Evolutionary conservation across 1,284 basidiomycete genomes (phyloP).

Genomic region (Omphalotus olearius): DNA sequence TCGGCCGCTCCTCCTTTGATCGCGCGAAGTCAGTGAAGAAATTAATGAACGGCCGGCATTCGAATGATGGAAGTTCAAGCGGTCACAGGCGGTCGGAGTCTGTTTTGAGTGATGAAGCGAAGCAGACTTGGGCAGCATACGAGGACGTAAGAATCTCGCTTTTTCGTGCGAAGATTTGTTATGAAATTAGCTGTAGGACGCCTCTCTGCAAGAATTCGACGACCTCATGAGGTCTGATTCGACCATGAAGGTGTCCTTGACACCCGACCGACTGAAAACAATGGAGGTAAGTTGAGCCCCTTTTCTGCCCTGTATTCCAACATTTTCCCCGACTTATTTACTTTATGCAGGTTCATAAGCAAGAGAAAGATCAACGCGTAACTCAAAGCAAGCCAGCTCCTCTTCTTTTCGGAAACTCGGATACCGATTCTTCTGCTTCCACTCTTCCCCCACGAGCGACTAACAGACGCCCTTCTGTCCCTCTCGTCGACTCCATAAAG

Average conservation of each 20-base stretch:
- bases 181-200: slow-evolving; percentile 33
- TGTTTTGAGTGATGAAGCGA: slow-evolving; percentile 42
- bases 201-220: slow-evolving; percentile 78
- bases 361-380: slow-evolving; percentile 51
- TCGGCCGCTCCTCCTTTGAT: slow-evolving; percentile 52
- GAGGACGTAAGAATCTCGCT: slow-evolving; percentile 6
- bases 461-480: slow-evolving; percentile 38
- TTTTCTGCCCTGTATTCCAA: slow-evolving; percentile 23
- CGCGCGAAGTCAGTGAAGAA: slow-evolving; percentile 56
- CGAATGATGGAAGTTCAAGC: slow-evolving; percentile 35
- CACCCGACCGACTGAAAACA: slow-evolving; percentile 84
- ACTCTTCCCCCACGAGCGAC: slow-evolving; percentile 31
- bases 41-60: slow-evolving; percentile 42
- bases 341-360: slow-evolving; percentile 54
- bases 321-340: slow-evolving; percentile 26
- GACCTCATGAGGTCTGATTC: slow-evolving; percentile 82
- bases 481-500: slow-evolving; percentile 56
- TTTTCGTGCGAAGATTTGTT: not conserved
- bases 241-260: slow-evolving; percentile 93
- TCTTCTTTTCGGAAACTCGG: slow-evolving; percentile 24
- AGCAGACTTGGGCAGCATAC: slow-evolving; percentile 27
- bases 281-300: slow-evolving; percentile 68
- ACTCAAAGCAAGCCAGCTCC: slow-evolving; percentile 30
- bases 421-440: slow-evolving; percentile 30
- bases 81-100: slow-evolving; percentile 53